Evolutionary conservation across 2,329 filamentous ascomycete species (phyloP).

Genomic region (Trichophyton benhamiae): DNA sequence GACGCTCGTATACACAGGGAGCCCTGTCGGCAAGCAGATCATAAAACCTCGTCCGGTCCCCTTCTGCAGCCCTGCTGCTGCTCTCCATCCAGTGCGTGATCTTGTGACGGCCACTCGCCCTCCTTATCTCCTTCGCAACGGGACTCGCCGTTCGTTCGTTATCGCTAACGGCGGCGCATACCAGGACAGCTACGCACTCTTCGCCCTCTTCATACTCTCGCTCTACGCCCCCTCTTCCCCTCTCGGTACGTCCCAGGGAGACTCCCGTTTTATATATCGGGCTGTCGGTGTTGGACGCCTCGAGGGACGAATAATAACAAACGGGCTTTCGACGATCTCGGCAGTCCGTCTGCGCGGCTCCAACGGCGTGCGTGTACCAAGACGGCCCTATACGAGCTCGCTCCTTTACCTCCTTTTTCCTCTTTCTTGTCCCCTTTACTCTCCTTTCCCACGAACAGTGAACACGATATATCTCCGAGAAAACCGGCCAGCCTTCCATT

Average conservation of each 20-base stretch:
- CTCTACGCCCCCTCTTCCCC: background rate
- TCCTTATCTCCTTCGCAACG: background rate
- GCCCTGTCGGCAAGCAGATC: no score
- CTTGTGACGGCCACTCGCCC: background rate
- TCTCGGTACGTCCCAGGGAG: background rate
- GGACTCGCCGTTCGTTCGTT: background rate
- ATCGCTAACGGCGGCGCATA: conserved; percentile 2
- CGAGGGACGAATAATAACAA: no score
- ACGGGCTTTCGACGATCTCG: background rate
- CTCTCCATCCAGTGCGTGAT: background rate
- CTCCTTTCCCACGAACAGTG: background rate
- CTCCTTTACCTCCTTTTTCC: no score
- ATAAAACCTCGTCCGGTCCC: no score
- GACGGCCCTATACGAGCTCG: background rate
- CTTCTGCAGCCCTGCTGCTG: background rate
- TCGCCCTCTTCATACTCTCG: no score
- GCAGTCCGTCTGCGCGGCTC: background rate
- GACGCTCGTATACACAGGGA: no score
- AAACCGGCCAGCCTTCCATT: background rate
- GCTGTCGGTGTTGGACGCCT: background rate
- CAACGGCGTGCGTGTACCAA: background rate
- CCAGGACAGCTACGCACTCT: background rate
- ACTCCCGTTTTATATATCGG: background rate
- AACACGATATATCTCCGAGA: background rate
- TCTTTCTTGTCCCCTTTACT: background rate